Conservation (phyloP, 805 yeast genomes). For the Pichia manshurica region DNA sequence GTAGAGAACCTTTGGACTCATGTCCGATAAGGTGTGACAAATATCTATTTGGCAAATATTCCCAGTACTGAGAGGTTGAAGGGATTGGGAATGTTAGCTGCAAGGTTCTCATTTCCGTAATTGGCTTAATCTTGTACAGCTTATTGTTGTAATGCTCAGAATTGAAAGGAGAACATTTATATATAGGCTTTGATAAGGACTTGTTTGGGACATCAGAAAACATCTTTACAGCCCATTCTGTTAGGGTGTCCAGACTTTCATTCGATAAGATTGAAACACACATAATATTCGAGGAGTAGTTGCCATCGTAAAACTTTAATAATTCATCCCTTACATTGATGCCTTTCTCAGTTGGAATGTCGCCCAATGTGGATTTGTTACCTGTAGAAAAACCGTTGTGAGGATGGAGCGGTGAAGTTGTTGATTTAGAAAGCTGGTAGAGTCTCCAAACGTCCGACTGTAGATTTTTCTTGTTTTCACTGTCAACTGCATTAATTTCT, state of each 20-base stretch:
- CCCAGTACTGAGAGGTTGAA: constrained; percentile 62
- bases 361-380: constrained; percentile 67
- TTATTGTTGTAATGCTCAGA: constrained; percentile 44
- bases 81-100: constrained; percentile 71
- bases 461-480: constrained; percentile 90
- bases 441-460: constrained; percentile 88
- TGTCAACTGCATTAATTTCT: constrained; percentile 91
- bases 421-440: constrained; percentile 73
- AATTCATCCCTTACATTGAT: constrained; percentile 77
- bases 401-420: constrained; percentile 74
- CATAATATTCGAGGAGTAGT: constrained; percentile 86
- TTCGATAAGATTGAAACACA: constrained; percentile 78
- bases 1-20: constrained; percentile 82
- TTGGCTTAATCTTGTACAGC: constrained; percentile 66
- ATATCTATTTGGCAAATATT: constrained; percentile 63
- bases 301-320: constrained; percentile 61
- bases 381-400: constrained; percentile 89
- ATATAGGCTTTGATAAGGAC: constrained; percentile 39
- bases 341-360: constrained; percentile 52
- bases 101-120: constrained; percentile 68
- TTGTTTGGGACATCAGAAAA: constrained; percentile 61
- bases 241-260: constrained; percentile 66
- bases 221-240: constrained; percentile 61
- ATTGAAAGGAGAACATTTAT: constrained; percentile 42
- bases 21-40: constrained; percentile 84